Conservation (phyloP, 176 grass and related monocot genomes). For the Hyparrhenia diplandra region DNA sequence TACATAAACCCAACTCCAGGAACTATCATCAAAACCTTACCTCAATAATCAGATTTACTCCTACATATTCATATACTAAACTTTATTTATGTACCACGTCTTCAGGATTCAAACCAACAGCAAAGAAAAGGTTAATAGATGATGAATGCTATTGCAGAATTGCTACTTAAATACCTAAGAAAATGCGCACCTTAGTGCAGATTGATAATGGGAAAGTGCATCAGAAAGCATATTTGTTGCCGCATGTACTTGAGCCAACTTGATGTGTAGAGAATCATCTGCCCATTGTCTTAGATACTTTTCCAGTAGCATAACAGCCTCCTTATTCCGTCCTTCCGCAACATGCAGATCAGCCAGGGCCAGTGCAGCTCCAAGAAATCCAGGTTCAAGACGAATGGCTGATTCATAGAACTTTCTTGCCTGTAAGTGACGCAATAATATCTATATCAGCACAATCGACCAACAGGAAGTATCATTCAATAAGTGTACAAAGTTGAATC, state of each 20-base stretch:
- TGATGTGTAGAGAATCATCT: slow-evolving; percentile 93
- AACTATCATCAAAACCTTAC: neutral
- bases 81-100: neutral
- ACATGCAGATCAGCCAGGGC: slow-evolving; percentile 88
- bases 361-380: slow-evolving; percentile 91
- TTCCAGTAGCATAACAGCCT: slow-evolving; percentile 80
- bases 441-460: neutral
- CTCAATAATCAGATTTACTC: neutral
- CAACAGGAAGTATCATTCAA: neutral
- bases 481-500: neutral
- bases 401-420: slow-evolving; percentile 99
- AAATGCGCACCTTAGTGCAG: slow-evolving; percentile 78
- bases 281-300: slow-evolving; percentile 80
- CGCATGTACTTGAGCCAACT: slow-evolving; percentile 89
- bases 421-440: slow-evolving; percentile 29
- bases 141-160: neutral
- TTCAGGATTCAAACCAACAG: slow-evolving; percentile 1
- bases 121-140: neutral
- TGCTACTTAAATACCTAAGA: slow-evolving; percentile 18
- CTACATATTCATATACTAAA: neutral
- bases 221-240: slow-evolving; percentile 88
- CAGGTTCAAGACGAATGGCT: slow-evolving; percentile 87
- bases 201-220: slow-evolving; percentile 90
- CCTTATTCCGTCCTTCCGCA: slow-evolving; percentile 78
- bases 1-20: neutral